phyloP scores from a whole-genome alignment of 257 asterid species.

The Fraxinus pennsylvanica region DNA sequence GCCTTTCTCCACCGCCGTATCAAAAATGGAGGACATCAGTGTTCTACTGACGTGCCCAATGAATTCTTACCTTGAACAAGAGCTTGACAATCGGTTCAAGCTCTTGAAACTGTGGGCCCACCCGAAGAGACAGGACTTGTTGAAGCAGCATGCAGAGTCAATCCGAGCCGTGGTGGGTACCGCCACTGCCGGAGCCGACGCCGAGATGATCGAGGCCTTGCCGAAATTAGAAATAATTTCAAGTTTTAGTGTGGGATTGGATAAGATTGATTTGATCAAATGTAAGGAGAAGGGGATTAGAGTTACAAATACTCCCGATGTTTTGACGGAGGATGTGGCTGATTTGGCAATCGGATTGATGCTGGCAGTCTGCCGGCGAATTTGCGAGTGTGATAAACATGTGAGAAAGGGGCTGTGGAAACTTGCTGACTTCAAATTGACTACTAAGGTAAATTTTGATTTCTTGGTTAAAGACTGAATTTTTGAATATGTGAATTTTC shows the following conservation, averaged over 20 bases:
- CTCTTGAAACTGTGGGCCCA: conserved; percentile 61
- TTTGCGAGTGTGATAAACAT: conserved; percentile 51
- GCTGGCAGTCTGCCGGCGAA: conserved; percentile 51
- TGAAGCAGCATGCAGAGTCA: conserved; percentile 39
- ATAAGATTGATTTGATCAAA: conserved; percentile 62
- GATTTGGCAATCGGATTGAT: conserved; percentile 61
- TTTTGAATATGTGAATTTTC: conserved; percentile 9
- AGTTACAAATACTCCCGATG: conserved; percentile 88
- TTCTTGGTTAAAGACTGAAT: background rate
- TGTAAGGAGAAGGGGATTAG: conserved; percentile 69
- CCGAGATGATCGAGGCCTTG: conserved; percentile 55
- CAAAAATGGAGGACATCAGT: conserved; percentile 48
- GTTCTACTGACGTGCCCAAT: conserved; percentile 64
- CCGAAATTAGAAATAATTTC: conserved; percentile 72
- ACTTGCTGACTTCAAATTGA: conserved; percentile 41
- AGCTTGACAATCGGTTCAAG: conserved; percentile 62
- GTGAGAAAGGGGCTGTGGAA: conserved; percentile 58
- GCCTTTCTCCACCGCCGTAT: background rate
- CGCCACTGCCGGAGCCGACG: conserved; percentile 58
- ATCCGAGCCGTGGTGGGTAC: conserved; percentile 60
- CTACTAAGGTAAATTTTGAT: conserved; percentile 46
- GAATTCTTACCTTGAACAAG: conserved; percentile 58
- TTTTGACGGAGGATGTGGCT: conserved; percentile 78
- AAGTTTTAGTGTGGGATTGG: conserved; percentile 70
- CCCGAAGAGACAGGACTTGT: conserved; percentile 32